Conservation (phyloP, 164 flowering plant species). For the Berberis vulgaris region DNA sequence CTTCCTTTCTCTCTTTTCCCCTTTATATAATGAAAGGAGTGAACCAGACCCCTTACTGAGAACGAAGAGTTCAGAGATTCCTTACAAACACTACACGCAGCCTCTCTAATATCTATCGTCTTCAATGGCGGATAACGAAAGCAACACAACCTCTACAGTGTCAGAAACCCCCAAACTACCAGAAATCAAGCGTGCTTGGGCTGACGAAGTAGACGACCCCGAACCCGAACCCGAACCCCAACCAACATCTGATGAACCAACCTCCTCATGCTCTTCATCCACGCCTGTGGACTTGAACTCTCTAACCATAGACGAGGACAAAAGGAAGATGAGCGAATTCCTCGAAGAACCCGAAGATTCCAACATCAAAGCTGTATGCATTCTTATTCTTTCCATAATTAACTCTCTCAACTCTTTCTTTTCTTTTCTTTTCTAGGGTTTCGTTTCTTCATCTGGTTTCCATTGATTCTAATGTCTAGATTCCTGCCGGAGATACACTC, state of each 20-base stretch:
- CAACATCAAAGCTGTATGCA: conserved; percentile 45
- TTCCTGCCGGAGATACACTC: conserved; percentile 63
- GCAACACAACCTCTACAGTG: no score
- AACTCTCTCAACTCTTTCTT: neutral
- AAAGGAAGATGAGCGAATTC: conserved; percentile 4
- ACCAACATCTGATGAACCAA: neutral
- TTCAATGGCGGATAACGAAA: no score
- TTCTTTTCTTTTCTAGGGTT: neutral
- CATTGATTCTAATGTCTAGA: conserved; percentile 24
- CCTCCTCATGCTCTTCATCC: neutral
- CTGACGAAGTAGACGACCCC: neutral
- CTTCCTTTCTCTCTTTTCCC: no score
- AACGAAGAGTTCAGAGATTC: no score
- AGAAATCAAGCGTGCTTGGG: no score
- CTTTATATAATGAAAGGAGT: no score
- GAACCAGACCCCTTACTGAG: no score
- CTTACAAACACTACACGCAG: no score
- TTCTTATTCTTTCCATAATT: neutral
- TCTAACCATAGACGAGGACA: conserved; percentile 26
- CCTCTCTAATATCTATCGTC: no score
- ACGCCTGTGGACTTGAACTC: neutral
- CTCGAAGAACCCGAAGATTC: conserved; percentile 68
- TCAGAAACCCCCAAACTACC: no score
- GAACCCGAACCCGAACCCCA: no score
- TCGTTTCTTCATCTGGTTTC: neutral